A percentile compares a stretch with the other conserved stretches of the same genome.
Conservation (phyloP, 2,329 filamentous ascomycete genomes). For the Fusarium sp. region DNA sequence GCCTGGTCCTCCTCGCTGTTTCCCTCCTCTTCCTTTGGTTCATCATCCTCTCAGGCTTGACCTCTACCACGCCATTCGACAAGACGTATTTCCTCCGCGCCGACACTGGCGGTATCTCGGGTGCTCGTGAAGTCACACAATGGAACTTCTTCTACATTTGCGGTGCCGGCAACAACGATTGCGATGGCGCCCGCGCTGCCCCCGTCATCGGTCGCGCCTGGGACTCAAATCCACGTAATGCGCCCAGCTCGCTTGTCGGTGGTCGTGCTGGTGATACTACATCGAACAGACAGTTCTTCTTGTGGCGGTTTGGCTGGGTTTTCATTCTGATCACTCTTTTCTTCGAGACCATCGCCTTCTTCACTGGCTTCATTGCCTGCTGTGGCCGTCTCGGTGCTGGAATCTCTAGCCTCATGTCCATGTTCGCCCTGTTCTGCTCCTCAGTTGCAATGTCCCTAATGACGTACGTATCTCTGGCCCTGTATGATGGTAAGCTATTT, state of each 20-base stretch:
- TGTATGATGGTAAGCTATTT: neutral
- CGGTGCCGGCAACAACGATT: slow-evolving; percentile 69
- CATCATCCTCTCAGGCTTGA: slow-evolving; percentile 64
- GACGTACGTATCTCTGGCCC: slow-evolving; percentile 65
- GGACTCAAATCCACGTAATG: slow-evolving; percentile 56
- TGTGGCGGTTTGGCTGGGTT: slow-evolving; percentile 92
- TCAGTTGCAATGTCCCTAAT: slow-evolving; percentile 73
- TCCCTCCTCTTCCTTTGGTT: slow-evolving; percentile 66
- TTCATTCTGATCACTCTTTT: slow-evolving; percentile 87
- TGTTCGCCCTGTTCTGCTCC: slow-evolving; percentile 73
- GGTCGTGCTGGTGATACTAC: slow-evolving; percentile 63
- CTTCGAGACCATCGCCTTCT: slow-evolving; percentile 74
- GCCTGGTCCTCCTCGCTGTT: slow-evolving; percentile 58
- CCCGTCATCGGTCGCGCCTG: slow-evolving; percentile 77
- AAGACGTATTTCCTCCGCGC: slow-evolving; percentile 87
- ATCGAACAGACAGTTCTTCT: slow-evolving; percentile 73
- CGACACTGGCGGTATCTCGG: slow-evolving; percentile 75
- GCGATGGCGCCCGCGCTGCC: slow-evolving; percentile 68
- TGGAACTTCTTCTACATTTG: slow-evolving; percentile 95
- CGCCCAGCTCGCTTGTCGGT: slow-evolving; percentile 58
- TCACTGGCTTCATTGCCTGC: slow-evolving; percentile 73
- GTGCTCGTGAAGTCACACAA: slow-evolving; percentile 72
- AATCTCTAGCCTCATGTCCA: slow-evolving; percentile 65
- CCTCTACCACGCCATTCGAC: slow-evolving; percentile 65
- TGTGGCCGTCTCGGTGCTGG: slow-evolving; percentile 75